phyloP scores from a whole-genome alignment of 225 moss, liverwort and hornwort genomes.

The Antitrichia curtipendula region DNA sequence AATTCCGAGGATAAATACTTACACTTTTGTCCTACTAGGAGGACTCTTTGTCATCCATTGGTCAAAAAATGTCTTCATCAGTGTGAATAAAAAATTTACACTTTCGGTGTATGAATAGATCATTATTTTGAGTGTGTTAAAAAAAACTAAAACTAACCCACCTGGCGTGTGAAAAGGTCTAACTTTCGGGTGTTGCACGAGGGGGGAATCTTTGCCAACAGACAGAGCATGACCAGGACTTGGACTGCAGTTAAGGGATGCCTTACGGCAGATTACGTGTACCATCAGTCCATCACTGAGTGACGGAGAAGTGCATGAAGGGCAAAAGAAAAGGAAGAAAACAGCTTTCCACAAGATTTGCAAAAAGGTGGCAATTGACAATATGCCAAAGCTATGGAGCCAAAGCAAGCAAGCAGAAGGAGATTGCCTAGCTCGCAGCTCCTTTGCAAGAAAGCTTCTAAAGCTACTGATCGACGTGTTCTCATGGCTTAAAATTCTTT shows the following conservation, averaged over 20 bases:
- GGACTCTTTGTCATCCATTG: too few relatives aligned
- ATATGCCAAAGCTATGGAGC: not conserved
- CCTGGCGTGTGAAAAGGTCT: not conserved
- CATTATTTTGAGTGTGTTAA: not conserved
- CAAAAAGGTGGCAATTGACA: not conserved
- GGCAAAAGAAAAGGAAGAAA: not conserved
- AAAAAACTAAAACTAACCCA: too few relatives aligned
- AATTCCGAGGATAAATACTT: too few relatives aligned
- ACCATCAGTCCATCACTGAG: not conserved
- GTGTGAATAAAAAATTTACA: too few relatives aligned
- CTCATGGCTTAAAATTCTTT: not conserved
- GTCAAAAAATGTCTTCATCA: too few relatives aligned
- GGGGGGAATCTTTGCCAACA: not conserved
- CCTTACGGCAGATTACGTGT: not conserved
- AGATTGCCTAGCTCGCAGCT: not conserved
- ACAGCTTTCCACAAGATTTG: not conserved
- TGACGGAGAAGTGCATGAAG: not conserved
- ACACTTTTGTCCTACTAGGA: too few relatives aligned
- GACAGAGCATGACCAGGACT: not conserved
- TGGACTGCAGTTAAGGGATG: not conserved
- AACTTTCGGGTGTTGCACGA: not conserved
- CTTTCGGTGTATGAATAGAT: not conserved
- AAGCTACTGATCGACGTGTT: not conserved
- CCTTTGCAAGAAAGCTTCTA: not conserved
- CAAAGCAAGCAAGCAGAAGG: not conserved